These are phyloP conservation scores for Piper longum DNA, from an alignment of 164 flowering plant genomes.

Conservation along the genomic window DNA sequence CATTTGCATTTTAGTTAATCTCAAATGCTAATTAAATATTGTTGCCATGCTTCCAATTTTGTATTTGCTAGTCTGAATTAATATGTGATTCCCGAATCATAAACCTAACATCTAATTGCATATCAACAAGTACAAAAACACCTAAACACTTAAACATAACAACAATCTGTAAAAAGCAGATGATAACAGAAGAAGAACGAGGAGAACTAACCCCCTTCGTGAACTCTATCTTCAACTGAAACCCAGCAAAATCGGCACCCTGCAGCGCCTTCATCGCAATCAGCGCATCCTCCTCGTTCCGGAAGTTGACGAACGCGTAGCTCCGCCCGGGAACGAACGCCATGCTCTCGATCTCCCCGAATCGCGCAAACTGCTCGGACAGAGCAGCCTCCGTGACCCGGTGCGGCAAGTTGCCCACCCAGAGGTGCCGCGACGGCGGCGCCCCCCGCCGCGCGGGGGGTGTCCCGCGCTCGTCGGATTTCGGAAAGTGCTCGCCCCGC, in stretches of 20 bases:
- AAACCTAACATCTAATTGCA: background rate
- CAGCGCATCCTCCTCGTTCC: conserved; percentile 54
- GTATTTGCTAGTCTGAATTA: background rate
- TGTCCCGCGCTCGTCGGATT: conserved; percentile 28
- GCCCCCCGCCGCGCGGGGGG: conserved; percentile 16
- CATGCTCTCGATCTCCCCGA: conserved; percentile 65
- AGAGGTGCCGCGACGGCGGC: conserved; percentile 74
- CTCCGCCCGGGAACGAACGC: conserved; percentile 71
- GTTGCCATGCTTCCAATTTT: too few relatives aligned
- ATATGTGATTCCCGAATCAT: background rate
- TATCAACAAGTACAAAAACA: background rate
- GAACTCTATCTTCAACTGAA: conserved; percentile 78
- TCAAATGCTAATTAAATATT: too few relatives aligned
- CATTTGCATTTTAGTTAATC: too few relatives aligned
- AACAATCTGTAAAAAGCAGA: background rate
- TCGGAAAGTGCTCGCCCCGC: conserved; percentile 27
- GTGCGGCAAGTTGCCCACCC: conserved; percentile 81
- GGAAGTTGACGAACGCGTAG: conserved; percentile 75
- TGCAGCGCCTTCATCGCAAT: conserved; percentile 61
- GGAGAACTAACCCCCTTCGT: conserved; percentile 92
- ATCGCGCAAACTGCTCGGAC: conserved; percentile 38
- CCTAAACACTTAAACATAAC: background rate
- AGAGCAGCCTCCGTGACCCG: conserved; percentile 29
- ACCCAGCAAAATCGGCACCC: conserved; percentile 54
- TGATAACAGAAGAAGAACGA: conserved; percentile 4